These are phyloP conservation scores for Penicillium vulpinum DNA, from an alignment of 2,329 filamentous ascomycete species.

Conservation along the genomic window DNA sequence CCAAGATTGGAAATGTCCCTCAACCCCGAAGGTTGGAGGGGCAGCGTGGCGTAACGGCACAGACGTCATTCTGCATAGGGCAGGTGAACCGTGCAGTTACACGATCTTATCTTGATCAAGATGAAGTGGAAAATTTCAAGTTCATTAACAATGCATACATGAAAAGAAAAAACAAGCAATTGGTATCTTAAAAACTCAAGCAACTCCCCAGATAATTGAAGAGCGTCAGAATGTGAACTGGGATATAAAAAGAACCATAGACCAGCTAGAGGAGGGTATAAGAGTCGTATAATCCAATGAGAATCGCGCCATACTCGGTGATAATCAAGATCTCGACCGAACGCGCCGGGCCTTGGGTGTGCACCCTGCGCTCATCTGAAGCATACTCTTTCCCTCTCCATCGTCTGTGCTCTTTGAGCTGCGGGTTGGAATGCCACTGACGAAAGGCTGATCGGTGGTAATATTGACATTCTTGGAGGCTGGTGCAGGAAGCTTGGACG, in stretches of 20 bases:
- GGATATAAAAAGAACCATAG: not conserved
- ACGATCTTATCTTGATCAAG: constrained; percentile 12
- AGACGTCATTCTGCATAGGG: constrained; percentile 19
- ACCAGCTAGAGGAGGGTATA: not conserved
- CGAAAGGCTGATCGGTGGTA: constrained; percentile 14
- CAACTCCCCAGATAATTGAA: constrained; percentile 5
- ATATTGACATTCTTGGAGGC: constrained; percentile 18
- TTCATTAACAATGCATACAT: not conserved
- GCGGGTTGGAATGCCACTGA: constrained; percentile 22
- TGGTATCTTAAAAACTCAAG: constrained; percentile 19
- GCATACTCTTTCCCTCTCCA: constrained; percentile 23
- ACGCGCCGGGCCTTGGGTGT: constrained; percentile 38
- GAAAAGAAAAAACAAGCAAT: not conserved
- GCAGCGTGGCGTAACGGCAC: constrained; percentile 12
- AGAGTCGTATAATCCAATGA: not conserved
- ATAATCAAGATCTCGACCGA: constrained; percentile 29
- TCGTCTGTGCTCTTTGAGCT: constrained; percentile 19
- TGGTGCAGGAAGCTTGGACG: constrained; percentile 18
- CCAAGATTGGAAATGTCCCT: not conserved
- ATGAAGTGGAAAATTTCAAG: not conserved
- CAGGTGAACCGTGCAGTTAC: constrained; percentile 6
- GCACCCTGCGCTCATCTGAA: constrained; percentile 38
- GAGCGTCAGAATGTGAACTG: constrained; percentile 4
- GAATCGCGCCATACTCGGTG: not conserved
- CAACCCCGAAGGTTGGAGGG: not conserved